Evolutionary conservation across 257 asterid species (phyloP), one percentile per base, ranked within the genome.

Genomic region (Salvia hispanica): DNA sequence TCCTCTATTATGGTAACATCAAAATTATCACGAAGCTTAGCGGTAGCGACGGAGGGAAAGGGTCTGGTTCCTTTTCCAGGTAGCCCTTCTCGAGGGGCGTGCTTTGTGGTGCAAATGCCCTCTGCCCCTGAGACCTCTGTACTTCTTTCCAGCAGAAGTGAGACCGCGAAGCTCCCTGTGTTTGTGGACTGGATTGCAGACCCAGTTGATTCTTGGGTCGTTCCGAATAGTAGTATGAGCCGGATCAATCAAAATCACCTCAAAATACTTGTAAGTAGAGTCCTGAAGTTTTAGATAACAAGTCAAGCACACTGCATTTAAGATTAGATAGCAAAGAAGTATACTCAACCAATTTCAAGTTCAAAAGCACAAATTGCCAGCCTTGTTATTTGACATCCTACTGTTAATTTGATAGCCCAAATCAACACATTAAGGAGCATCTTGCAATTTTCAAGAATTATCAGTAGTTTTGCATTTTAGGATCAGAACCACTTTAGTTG

Each of bases 171-270:
- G 74, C 52, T 69, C 74, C 13, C 74, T 16, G 14, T 69, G 74
- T 50, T 69, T 69, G 67, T 69, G 74, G 12, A 69, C 74, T 7
- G 74, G 74, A 47, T 69, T 69, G 31, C 37, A 28, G 34, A 69
- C 18, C 74, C 74, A 69, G 16, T 69, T 69, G 48, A 69, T 69
- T 66, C 74, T 69, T 57, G 74, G 74, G 74, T 69, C 74, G 7
- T 69, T 58, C n/a, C 74, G 51, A 12, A 68, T 56, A 43, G 73
- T 68, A 28, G 65, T 68, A 28, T 68, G 73, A 5, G 73, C 73
- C 4, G 74, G 74, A 40, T 69, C 74, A 18, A 69, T 8, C 60
- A 58, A 34, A 34, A 69, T 69, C 67, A 69, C 74, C 64, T 69
- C 74, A 69, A 69, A 69, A 45, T 69, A 69, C 34, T 69, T 69